Evolutionary conservation across 164 flowering plant species (phyloP), one percentile per base, ranked within the genome.

Genomic region (Sedum album): DNA sequence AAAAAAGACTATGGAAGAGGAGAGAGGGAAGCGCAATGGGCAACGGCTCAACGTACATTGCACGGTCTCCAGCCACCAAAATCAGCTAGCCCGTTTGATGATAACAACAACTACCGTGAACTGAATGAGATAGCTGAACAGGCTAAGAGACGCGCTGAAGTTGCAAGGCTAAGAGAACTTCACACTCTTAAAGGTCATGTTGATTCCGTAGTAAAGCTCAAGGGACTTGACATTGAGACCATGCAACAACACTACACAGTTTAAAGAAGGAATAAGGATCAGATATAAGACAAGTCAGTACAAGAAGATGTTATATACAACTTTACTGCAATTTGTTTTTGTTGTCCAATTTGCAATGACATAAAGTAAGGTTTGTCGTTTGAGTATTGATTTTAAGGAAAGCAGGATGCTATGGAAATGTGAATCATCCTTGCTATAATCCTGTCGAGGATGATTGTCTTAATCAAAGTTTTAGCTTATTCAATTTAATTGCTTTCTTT

Each of bases 1-100:
- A 91, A 89, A 81, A 87, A 83, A 57, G 91, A 87, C 65, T 89
- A 83, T n/a, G 97, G 93, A 1, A 89, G 60, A 68, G 94, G 85
- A 3, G 97, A 88, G 79, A 84, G 97, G 72, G 97, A 88, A 74
- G 97, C 94, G 44, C 88, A 87, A 70, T 91, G 97, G 97, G 97
- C 90, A 0, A 5, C 72, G 60, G 87, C 88, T 62, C 95, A 89
- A 70, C 88, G 95, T 21, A 84, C 95, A 2, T 81, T 83, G 2
- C 93, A 89, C 20, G 93, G 93, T 17, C 88, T 87, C 17, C 84
- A 84, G 30, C 42, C 80, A 1, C 73, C 83, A 14, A 78, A 75
- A 9, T 21, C 74, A 5, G 9, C 72, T 4, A 63, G 25, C 21
- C 6, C 73, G 57, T 73, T 81, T 67, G 65, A 69, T 26, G 81